Conservation (phyloP, 768 basidiomycete species). For the Suillus alpinus region DNA sequence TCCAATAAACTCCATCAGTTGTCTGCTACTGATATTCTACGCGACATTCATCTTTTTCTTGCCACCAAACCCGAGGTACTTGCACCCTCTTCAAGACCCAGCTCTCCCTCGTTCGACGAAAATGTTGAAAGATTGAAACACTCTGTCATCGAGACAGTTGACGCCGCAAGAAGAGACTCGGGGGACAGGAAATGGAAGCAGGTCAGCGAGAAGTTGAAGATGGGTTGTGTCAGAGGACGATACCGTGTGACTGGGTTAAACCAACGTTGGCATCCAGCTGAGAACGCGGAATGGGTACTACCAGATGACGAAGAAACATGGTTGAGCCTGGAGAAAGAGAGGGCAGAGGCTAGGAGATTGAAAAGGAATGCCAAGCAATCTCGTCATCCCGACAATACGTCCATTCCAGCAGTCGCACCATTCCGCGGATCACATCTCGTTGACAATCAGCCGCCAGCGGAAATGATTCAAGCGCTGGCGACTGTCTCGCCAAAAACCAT, state of each 20-base stretch:
- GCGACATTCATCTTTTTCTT: conserved; percentile 31
- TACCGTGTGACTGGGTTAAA: conserved; percentile 20
- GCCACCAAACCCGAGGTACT: conserved; percentile 31
- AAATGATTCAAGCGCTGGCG: conserved; percentile 7
- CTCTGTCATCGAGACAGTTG: conserved; percentile 34
- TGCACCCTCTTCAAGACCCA: conserved; percentile 34
- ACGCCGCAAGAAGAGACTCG: conserved; percentile 36
- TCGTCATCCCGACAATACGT: conserved; percentile 6
- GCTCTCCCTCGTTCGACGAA: conserved; percentile 27
- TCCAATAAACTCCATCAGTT: not conserved
- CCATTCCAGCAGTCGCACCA: not conserved
- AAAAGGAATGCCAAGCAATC: conserved; percentile 15
- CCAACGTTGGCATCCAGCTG: conserved; percentile 23
- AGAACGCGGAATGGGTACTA: conserved; percentile 32
- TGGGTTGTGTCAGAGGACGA: conserved; percentile 39
- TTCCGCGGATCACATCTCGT: not conserved
- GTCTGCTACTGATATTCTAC: conserved; percentile 23
- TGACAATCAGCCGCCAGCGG: not conserved
- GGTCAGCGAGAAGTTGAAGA: conserved; percentile 37
- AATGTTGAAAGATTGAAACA: conserved; percentile 32
- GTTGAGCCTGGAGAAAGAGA: conserved; percentile 42
- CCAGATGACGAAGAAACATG: conserved; percentile 50
- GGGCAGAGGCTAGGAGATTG: conserved; percentile 16
- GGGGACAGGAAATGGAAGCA: conserved; percentile 47
- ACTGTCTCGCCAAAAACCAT: conserved; percentile 25